phyloP scores from a whole-genome alignment of 768 basidiomycete genomes.

The Mycena floridula region DNA sequence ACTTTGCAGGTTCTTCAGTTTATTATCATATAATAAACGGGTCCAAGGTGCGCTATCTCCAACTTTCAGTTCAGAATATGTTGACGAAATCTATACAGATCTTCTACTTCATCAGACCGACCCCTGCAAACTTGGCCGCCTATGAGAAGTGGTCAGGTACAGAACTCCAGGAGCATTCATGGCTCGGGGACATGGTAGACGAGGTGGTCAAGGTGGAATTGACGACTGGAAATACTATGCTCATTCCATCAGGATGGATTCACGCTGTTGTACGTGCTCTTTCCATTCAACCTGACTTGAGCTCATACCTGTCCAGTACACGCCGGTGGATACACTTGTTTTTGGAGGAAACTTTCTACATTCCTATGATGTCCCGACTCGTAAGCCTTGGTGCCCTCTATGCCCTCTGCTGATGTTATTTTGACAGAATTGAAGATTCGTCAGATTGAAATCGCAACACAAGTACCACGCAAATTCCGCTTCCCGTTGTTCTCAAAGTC shows the following conservation, averaged over 20 bases:
- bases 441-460: slow-evolving; percentile 88
- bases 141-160: slow-evolving; percentile 95
- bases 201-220: slow-evolving; percentile 85
- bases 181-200: slow-evolving; percentile 92
- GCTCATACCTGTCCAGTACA: slow-evolving; percentile 49
- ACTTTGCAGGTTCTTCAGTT: slow-evolving; percentile 97
- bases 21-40: slow-evolving; percentile 92
- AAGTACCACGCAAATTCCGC: slow-evolving; percentile 88
- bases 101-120: slow-evolving; percentile 95
- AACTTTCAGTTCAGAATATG: slow-evolving; percentile 3
- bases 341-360: slow-evolving; percentile 98
- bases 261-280: slow-evolving; percentile 78
- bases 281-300: not conserved
- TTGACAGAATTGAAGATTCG: slow-evolving; percentile 75
- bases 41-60: slow-evolving; percentile 52
- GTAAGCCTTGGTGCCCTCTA: slow-evolving; percentile 37
- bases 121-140: slow-evolving; percentile 74
- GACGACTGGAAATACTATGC: slow-evolving; percentile 78
- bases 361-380: slow-evolving; percentile 81
- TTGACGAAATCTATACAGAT: too few relatives aligned
- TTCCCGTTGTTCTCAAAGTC: slow-evolving; percentile 80
- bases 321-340: slow-evolving; percentile 87
- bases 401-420: slow-evolving; percentile 1
- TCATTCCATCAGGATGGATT: slow-evolving; percentile 96
- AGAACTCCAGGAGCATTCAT: slow-evolving; percentile 79